phyloP scores from a whole-genome alignment of 345 rosid genomes.

The Lumnitzera littorea region DNA sequence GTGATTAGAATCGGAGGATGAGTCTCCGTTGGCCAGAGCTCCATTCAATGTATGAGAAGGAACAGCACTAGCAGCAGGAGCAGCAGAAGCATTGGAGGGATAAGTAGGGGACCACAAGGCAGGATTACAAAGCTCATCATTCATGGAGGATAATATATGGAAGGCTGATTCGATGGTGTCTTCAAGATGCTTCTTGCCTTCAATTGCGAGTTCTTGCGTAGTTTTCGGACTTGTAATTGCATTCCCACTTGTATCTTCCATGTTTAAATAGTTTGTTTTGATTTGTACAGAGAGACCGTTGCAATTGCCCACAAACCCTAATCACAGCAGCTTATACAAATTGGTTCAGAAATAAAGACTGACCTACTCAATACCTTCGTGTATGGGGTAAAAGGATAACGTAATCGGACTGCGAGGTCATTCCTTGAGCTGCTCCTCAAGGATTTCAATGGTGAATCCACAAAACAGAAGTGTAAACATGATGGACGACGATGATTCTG shows the following conservation, averaged over 20 bases:
- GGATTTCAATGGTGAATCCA: too few relatives aligned
- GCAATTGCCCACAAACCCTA: too few relatives aligned
- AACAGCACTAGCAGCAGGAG: conserved; percentile 10
- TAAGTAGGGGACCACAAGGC: conserved; percentile 63
- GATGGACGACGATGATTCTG: too few relatives aligned
- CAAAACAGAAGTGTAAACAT: too few relatives aligned
- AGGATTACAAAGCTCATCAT: conserved; percentile 93
- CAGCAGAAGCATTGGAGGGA: conserved; percentile 2
- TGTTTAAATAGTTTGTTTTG: neutral
- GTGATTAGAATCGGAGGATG: conserved; percentile 35
- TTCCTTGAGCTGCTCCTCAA: too few relatives aligned
- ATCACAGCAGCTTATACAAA: too few relatives aligned
- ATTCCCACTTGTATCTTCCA: conserved; percentile 13
- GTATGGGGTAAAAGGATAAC: too few relatives aligned
- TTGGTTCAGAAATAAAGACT: too few relatives aligned
- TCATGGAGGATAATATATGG: conserved; percentile 79
- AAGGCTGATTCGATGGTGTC: conserved; percentile 84
- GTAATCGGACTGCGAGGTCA: too few relatives aligned
- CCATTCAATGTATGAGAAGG: conserved; percentile 24
- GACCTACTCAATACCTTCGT: too few relatives aligned
- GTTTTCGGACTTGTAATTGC: conserved; percentile 28
- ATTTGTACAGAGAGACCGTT: too few relatives aligned
- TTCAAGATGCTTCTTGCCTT: conserved; percentile 82
- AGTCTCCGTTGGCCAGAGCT: conserved; percentile 29
- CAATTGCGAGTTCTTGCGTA: conserved; percentile 79